Percentiles rank a stretch among this genome's conserved stretches.
Evolutionary conservation across 2,329 filamentous ascomycete genomes (phyloP).

Genomic region (Metarhizium anisopliae): DNA sequence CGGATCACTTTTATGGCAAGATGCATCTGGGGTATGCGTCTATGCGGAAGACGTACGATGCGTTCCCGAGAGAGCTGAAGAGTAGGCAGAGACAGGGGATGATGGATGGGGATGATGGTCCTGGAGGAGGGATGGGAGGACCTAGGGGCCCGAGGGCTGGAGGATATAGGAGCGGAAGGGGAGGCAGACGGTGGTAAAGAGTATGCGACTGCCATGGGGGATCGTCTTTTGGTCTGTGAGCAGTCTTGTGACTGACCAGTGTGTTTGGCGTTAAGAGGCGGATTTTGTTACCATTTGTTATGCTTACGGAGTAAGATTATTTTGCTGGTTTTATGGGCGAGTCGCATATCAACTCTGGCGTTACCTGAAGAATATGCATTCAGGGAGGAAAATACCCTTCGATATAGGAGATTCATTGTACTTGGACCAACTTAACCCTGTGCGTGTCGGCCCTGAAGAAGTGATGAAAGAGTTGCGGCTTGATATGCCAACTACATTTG

Average conservation of each 20-base stretch:
- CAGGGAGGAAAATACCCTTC: conserved; percentile 3
- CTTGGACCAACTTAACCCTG: background rate
- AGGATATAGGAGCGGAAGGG: conserved; percentile 42
- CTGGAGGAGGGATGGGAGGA: conserved; percentile 28
- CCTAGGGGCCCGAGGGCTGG: conserved; percentile 44
- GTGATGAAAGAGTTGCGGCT: background rate
- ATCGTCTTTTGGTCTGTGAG: background rate
- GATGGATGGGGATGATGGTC: conserved; percentile 38
- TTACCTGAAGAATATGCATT: background rate
- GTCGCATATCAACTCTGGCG: background rate
- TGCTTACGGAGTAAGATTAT: background rate
- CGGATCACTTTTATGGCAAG: conserved; percentile 98
- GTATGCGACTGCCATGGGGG: background rate
- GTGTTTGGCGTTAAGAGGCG: background rate
- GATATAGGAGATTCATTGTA: background rate
- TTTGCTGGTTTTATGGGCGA: background rate
- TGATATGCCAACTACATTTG: background rate
- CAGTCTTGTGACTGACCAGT: background rate
- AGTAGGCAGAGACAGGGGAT: conserved; percentile 48
- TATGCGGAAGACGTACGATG: conserved; percentile 89
- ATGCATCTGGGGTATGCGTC: conserved; percentile 98
- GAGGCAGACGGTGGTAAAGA: conserved; percentile 16
- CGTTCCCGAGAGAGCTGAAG: conserved; percentile 80
- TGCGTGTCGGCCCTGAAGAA: background rate
- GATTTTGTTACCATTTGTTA: background rate